These are phyloP conservation scores for Botrytis sinoallii DNA, from an alignment of 2,329 filamentous ascomycete species.

Conservation along the genomic window DNA sequence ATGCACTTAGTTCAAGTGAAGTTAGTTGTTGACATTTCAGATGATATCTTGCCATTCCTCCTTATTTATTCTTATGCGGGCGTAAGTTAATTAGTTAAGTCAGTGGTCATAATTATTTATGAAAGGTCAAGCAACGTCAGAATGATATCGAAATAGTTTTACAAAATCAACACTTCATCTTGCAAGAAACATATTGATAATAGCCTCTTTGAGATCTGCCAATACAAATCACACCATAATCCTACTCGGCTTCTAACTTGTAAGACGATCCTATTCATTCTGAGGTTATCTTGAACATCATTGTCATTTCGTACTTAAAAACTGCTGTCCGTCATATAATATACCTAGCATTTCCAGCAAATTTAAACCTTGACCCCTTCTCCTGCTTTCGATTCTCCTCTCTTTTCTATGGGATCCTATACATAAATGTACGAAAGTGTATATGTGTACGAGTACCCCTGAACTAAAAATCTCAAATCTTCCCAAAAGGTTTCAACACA, in stretches of 20 bases:
- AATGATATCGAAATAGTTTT: background rate
- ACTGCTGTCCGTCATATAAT: conserved; percentile 11
- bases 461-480: conserved; percentile 4
- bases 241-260: background rate
- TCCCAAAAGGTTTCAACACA: background rate
- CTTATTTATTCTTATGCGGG: background rate
- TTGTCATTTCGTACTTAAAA: background rate
- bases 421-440: background rate
- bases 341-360: background rate
- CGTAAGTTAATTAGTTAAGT: background rate
- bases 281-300: background rate
- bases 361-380: conserved; percentile 12
- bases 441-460: conserved; percentile 11
- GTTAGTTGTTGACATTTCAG: background rate
- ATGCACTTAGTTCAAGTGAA: conserved; percentile 4
- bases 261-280: background rate
- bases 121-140: background rate
- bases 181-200: background rate
- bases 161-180: background rate
- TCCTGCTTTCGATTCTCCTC: background rate
- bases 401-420: background rate
- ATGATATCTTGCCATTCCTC: background rate
- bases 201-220: background rate
- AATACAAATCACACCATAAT: background rate
- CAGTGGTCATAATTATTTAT: background rate